Base-by-base conservation (phyloP, 176 grass and related monocot species). In the Oryza officinalis region DNA sequence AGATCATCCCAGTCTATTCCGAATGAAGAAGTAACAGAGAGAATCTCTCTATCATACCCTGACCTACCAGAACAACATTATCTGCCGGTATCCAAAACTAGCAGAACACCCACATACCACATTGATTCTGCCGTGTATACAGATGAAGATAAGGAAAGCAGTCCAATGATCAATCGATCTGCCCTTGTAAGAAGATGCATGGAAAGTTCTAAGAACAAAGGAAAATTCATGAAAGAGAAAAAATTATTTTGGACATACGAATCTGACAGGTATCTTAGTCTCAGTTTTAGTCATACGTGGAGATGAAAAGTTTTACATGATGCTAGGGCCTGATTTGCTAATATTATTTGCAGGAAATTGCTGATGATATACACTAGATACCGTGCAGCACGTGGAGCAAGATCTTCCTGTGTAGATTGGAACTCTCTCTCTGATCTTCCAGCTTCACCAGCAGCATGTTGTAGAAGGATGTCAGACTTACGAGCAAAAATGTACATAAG, bases 281-380 rank as follows among this genome's bases (percentile, higher is more conserved):
- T 69, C 10, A 61, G 31, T 77, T 49, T 17, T 49, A 85, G 38
- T 22, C 74, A 11, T 49, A 49, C 20, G 8, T 76, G 63, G 17
- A 90, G 27, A 18, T 78, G 75, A 44, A 74, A 71, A 20, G 10
- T 46, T 47, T 79, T 83, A 9, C 28, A 70, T 75, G 20, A 54
- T 75, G 17, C 50, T 82, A 6, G 18, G 41, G 67, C 57, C 32
- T 87, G 14, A 57, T 57, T 73, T 14, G 14, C 64, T 75, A 31
- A 74, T 82, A 73, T 84, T 69, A 46, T 89, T 84, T 87, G 13
- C 81, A 98, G 96, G 81, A 88, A 90, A 72, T 23, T 98, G 66
- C 75, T 98, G 83, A 92, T 98, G 86, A 86, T 80, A 38, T 98
- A 95, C 84, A 81, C 77, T 76, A 95, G 88, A 79, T 87, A 88